Evolutionary conservation across 2,329 filamentous ascomycete genomes (phyloP).

Genomic region (Talaromyces sp.): DNA sequence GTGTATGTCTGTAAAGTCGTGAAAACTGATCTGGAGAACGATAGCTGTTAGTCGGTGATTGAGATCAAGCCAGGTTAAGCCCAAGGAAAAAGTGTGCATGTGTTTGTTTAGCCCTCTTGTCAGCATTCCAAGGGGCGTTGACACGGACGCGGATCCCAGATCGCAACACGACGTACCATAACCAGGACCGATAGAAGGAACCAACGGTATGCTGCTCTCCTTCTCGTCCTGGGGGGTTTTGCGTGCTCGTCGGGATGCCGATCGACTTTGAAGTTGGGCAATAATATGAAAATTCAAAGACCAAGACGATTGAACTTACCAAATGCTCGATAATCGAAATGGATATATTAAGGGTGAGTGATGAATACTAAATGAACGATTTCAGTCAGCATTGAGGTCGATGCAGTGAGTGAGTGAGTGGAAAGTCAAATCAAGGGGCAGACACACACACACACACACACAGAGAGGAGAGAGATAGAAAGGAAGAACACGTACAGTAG

Average conservation of each 20-base stretch:
- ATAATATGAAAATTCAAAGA: background rate
- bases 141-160: constrained; percentile 6
- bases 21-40: background rate
- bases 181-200: background rate
- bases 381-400: constrained; percentile 6
- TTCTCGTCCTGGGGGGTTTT: background rate
- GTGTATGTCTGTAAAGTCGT: constrained; percentile 11
- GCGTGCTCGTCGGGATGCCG: background rate
- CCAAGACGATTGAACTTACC: constrained; percentile 1
- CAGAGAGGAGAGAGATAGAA: background rate
- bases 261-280: background rate
- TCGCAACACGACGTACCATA: constrained; percentile 2
- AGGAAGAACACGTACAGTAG: constrained; percentile 19
- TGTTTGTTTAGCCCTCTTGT: constrained; percentile 8
- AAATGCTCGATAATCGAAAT: background rate
- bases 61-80: background rate
- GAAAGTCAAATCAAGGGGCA: constrained; percentile 2
- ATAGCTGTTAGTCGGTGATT: background rate
- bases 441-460: too few relatives aligned
- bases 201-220: background rate
- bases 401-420: background rate
- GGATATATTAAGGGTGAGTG: constrained; percentile 5
- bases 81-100: background rate
- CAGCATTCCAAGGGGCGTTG: constrained; percentile 14
- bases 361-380: constrained; percentile 6